A percentile compares a stretch with the other conserved stretches of the same genome.
Conservation (phyloP, 441 rosid genomes). For the Erysimum cheiri region DNA sequence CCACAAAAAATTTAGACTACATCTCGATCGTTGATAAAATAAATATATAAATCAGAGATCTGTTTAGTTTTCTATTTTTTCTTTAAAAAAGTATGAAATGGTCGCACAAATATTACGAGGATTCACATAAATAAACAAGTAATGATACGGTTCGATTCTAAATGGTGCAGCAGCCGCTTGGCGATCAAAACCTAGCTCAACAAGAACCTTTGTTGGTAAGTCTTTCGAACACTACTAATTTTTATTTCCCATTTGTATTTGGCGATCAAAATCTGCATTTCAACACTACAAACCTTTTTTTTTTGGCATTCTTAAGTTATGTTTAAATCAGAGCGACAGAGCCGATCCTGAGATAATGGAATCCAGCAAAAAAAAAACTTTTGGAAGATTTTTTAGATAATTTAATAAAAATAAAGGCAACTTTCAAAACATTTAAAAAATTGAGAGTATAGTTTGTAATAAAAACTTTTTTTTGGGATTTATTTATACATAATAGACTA, state of each 20-base stretch:
- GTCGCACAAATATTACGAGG: background rate
- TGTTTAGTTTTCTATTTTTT: background rate
- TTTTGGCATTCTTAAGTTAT: background rate
- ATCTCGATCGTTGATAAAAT: background rate
- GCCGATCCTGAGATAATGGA: too few relatives aligned
- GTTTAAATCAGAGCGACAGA: background rate
- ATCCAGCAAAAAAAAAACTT: too few relatives aligned
- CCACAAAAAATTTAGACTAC: too few relatives aligned
- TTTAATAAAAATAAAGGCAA: too few relatives aligned
- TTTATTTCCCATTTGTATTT: too few relatives aligned
- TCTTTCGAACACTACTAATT: background rate
- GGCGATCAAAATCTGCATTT: too few relatives aligned
- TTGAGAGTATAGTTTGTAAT: too few relatives aligned
- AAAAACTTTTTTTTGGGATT: too few relatives aligned
- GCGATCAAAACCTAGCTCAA: background rate
- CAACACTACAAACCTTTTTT: too few relatives aligned
- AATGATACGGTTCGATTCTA: background rate
- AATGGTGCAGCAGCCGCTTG: conserved; percentile 13
- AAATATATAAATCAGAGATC: background rate
- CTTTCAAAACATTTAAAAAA: too few relatives aligned
- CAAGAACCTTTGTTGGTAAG: background rate
- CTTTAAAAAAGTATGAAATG: background rate
- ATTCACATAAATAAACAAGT: background rate
- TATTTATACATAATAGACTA: too few relatives aligned
- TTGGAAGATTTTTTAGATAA: too few relatives aligned